A percentile compares a stretch with the other conserved stretches of the same genome.
Evolutionary conservation across 2,329 filamentous ascomycete species (phyloP).

Genomic region (Blumeria hordei): DNA sequence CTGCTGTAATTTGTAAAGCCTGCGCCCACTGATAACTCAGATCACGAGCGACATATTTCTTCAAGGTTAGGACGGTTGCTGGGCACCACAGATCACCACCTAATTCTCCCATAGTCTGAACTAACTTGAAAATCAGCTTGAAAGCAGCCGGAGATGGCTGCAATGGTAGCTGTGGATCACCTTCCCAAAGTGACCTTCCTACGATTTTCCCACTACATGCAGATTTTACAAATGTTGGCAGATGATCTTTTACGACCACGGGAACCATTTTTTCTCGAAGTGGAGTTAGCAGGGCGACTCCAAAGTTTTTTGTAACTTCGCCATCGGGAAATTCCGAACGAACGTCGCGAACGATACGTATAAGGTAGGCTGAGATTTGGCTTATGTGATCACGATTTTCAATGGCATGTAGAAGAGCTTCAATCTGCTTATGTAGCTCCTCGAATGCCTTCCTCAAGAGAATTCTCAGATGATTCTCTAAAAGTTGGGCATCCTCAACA

Average conservation of each 20-base stretch:
- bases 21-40: constrained; percentile 21
- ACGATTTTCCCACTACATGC: constrained; percentile 25
- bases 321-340: constrained; percentile 36
- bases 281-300: constrained; percentile 31
- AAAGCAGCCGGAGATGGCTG: constrained; percentile 59
- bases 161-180: constrained; percentile 45
- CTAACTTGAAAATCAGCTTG: constrained; percentile 41
- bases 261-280: constrained; percentile 38
- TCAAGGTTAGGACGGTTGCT: constrained; percentile 37
- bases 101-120: constrained; percentile 38
- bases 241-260: constrained; percentile 24
- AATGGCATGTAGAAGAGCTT: constrained; percentile 23
- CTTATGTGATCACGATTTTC: constrained; percentile 24
- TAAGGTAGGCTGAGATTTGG: constrained; percentile 35
- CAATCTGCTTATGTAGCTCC: constrained; percentile 31
- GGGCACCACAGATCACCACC: constrained; percentile 68
- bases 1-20: constrained; percentile 3
- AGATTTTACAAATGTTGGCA: constrained; percentile 23
- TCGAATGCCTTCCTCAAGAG: constrained; percentile 32
- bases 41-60: constrained; percentile 26
- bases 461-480: constrained; percentile 33
- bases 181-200: constrained; percentile 57
- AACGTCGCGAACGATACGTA: constrained; percentile 53
- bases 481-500: constrained; percentile 40
- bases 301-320: constrained; percentile 27